These are phyloP conservation scores for Pseudopithomyces maydicus DNA, from an alignment of 2,329 filamentous ascomycete species.

Conservation along the genomic window DNA sequence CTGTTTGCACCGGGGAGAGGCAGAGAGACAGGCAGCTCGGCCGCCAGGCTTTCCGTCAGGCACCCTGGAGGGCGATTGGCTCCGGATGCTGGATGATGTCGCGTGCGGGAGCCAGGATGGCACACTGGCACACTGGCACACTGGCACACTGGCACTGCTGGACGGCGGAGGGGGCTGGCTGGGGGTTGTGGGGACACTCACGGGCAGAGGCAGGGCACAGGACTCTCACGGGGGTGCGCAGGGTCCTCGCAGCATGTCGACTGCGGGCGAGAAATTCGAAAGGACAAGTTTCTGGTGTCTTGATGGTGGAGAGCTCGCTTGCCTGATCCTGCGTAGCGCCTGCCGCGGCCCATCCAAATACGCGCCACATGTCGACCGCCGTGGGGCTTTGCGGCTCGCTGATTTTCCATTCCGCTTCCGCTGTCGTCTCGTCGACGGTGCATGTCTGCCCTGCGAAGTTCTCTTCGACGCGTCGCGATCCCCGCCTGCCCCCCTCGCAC, in stretches of 20 bases:
- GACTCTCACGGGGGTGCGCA: background rate
- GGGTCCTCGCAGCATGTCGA: conserved; percentile 15
- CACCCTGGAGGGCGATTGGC: conserved; percentile 32
- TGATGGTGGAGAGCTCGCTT: conserved; percentile 11
- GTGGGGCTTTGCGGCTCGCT: background rate
- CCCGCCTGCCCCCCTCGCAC: background rate
- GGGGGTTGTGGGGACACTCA: background rate
- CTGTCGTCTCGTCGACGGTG: conserved; percentile 7
- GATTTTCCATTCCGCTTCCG: background rate
- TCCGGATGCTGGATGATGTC: conserved; percentile 29
- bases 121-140: background rate
- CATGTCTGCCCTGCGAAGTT: conserved; percentile 21
- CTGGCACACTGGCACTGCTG: conserved; percentile 4
- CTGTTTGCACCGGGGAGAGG: conserved; percentile 15
- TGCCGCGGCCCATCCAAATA: conserved; percentile 6
- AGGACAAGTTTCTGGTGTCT: conserved; percentile 29
- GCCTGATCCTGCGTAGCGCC: conserved; percentile 21
- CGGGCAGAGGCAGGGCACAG: background rate
- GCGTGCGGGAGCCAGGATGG: conserved; percentile 39
- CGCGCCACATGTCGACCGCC: conserved; percentile 2
- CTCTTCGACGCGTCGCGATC: conserved; percentile 4
- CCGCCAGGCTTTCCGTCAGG: conserved; percentile 27
- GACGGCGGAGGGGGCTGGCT: conserved; percentile 2
- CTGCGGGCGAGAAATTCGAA: conserved; percentile 11
- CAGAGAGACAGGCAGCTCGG: conserved; percentile 21